phyloP scores from a whole-genome alignment of 495 filamentous ascomycete species.

The Neurospora sp. region DNA sequence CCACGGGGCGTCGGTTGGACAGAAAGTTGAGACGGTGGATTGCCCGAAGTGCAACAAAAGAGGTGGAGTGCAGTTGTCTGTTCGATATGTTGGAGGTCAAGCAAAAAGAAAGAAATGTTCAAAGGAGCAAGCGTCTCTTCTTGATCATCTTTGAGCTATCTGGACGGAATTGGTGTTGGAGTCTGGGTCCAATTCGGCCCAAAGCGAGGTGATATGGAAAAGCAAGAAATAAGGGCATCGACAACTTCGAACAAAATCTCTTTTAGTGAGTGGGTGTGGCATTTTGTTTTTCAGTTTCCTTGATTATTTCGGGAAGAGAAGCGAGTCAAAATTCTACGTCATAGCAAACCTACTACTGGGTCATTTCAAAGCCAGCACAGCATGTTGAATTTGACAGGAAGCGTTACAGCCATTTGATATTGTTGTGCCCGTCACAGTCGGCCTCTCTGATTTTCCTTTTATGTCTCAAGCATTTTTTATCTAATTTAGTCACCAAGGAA shows the following conservation, averaged over 20 bases:
- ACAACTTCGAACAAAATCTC: background rate
- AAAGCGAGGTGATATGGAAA: background rate
- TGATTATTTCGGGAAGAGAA: background rate
- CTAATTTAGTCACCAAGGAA: background rate
- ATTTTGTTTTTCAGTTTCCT: background rate
- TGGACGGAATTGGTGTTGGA: background rate
- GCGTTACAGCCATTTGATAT: background rate
- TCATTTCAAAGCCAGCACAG: background rate
- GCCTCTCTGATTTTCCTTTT: background rate
- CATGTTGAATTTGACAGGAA: background rate
- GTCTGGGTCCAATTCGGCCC: background rate
- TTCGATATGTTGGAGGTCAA: background rate
- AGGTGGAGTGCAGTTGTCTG: background rate
- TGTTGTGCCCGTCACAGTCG: background rate
- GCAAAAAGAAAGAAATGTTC: background rate
- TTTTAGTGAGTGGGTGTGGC: background rate
- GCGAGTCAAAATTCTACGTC: background rate
- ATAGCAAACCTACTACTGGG: background rate
- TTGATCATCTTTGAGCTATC: background rate
- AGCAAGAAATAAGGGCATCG: background rate
- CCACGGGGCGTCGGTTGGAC: background rate
- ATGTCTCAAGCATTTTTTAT: background rate
- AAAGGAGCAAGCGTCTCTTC: background rate
- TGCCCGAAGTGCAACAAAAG: background rate
- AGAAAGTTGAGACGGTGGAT: background rate